Conservation (phyloP, 805 yeast genomes). For the Peterozyma toletana region DNA sequence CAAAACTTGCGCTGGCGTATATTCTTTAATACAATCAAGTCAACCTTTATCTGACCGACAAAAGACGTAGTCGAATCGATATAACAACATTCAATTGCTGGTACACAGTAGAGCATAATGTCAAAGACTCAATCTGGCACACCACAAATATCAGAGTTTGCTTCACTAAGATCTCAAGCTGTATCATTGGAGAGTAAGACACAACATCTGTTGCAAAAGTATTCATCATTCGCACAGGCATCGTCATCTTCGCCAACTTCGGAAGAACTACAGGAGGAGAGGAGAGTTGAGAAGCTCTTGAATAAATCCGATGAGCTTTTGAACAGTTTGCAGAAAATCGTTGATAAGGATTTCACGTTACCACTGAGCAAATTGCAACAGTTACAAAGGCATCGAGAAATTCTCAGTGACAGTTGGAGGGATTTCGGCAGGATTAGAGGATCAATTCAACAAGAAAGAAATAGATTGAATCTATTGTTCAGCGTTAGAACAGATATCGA, state of each 20-base stretch:
- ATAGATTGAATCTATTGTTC: slow-evolving; percentile 63
- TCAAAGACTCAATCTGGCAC: slow-evolving; percentile 42
- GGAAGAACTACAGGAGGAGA: slow-evolving; percentile 38
- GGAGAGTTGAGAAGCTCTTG: slow-evolving; percentile 44
- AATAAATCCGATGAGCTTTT: slow-evolving; percentile 48
- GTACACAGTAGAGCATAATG: slow-evolving; percentile 20
- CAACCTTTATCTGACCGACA: too few relatives aligned
- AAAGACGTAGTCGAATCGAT: too few relatives aligned
- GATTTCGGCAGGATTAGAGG: slow-evolving; percentile 54
- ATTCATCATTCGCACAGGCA: slow-evolving; percentile 46
- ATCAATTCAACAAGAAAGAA: slow-evolving; percentile 65
- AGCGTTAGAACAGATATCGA: slow-evolving; percentile 78
- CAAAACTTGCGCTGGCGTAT: too few relatives aligned
- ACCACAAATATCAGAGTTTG: slow-evolving; percentile 21
- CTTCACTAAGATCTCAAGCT: slow-evolving; percentile 45
- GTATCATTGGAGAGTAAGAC: slow-evolving; percentile 68
- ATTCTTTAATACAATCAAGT: too few relatives aligned
- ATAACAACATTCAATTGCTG: too few relatives aligned
- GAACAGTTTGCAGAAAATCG: slow-evolving; percentile 40
- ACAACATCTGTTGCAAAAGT: slow-evolving; percentile 41
- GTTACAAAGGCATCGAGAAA: slow-evolving; percentile 74
- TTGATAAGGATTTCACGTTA: slow-evolving; percentile 49
- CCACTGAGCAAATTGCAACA: slow-evolving; percentile 77
- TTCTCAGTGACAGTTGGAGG: slow-evolving; percentile 58
- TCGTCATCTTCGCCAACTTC: slow-evolving; percentile 39